Conservation (phyloP, 2,329 filamentous ascomycete species). For the Zasmidium angulare region DNA sequence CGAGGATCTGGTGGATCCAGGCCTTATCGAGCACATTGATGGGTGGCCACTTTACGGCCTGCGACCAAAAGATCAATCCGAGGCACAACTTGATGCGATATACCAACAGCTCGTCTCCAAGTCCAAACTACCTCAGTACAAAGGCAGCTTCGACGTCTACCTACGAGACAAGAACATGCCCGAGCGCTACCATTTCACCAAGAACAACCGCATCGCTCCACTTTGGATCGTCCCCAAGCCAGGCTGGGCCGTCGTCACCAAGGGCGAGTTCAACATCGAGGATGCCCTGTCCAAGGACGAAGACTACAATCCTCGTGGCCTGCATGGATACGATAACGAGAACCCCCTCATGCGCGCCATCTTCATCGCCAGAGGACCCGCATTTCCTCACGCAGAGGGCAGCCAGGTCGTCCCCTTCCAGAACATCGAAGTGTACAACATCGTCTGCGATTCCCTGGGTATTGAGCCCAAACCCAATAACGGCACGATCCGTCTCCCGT, state of each 20-base stretch:
- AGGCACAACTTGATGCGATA: constrained; percentile 60
- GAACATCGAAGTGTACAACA: constrained; percentile 94
- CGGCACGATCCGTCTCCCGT: constrained; percentile 74
- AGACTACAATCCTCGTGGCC: constrained; percentile 75
- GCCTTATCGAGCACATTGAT: constrained; percentile 77
- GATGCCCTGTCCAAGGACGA: constrained; percentile 63
- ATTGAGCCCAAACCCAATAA: constrained; percentile 77
- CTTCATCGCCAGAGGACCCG: constrained; percentile 86
- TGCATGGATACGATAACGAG: constrained; percentile 94
- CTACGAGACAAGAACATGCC: constrained; percentile 87
- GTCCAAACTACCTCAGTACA: constrained; percentile 56
- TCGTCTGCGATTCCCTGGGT: constrained; percentile 83
- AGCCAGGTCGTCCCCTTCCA: constrained; percentile 78
- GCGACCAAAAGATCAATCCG: constrained; percentile 68
- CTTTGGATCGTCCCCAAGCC: constrained; percentile 91
- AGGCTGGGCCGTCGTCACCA: constrained; percentile 87
- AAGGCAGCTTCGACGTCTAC: constrained; percentile 80
- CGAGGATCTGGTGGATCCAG: constrained; percentile 80
- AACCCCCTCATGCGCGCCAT: constrained; percentile 95
- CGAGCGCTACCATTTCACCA: constrained; percentile 83
- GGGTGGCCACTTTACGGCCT: constrained; percentile 94
- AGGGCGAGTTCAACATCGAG: constrained; percentile 72
- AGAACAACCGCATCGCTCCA: constrained; percentile 86
- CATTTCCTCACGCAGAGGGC: constrained; percentile 82
- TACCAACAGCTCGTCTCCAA: constrained; percentile 59